These are phyloP conservation scores for Linnemannia schmuckeri DNA, from an alignment of 192 early-diverging fungal genomes.

Conservation along the genomic window DNA sequence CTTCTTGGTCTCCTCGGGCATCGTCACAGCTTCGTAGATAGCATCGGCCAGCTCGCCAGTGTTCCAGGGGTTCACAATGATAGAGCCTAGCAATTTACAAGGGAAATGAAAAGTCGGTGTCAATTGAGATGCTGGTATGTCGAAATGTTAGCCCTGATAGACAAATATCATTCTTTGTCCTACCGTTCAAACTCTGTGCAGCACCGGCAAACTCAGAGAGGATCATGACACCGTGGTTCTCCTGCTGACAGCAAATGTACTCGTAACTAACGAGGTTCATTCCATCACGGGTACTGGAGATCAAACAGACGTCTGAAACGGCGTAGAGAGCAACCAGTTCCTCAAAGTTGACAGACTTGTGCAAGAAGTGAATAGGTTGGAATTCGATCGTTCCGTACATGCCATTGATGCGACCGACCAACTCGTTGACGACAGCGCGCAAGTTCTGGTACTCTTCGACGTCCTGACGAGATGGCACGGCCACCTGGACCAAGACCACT, in stretches of 20 bases:
- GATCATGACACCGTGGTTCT: slow-evolving; percentile 96
- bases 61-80: slow-evolving; percentile 99
- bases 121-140: background rate
- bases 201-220: slow-evolving; percentile 99
- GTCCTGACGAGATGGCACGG: slow-evolving; percentile 97
- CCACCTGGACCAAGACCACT: slow-evolving; percentile 96
- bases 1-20: slow-evolving; percentile 85
- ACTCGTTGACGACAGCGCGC: slow-evolving; percentile 93
- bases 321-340: slow-evolving; percentile 98
- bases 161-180: slow-evolving; percentile 4
- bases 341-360: slow-evolving; percentile 94
- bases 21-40: slow-evolving; percentile 92
- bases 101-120: background rate
- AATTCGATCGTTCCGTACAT: slow-evolving; percentile 96
- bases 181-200: slow-evolving; percentile 96
- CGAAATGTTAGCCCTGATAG: background rate
- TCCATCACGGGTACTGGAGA: slow-evolving; percentile 98
- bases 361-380: slow-evolving; percentile 98
- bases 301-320: slow-evolving; percentile 94
- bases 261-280: slow-evolving; percentile 99
- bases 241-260: slow-evolving; percentile 94
- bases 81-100: slow-evolving; percentile 70
- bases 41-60: slow-evolving; percentile 94
- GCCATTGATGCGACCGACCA: slow-evolving; percentile 99
- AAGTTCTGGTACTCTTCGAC: slow-evolving; percentile 99